phyloP scores from a whole-genome alignment of 1,284 basidiomycete genomes.

The Volvariella surrecta region DNA sequence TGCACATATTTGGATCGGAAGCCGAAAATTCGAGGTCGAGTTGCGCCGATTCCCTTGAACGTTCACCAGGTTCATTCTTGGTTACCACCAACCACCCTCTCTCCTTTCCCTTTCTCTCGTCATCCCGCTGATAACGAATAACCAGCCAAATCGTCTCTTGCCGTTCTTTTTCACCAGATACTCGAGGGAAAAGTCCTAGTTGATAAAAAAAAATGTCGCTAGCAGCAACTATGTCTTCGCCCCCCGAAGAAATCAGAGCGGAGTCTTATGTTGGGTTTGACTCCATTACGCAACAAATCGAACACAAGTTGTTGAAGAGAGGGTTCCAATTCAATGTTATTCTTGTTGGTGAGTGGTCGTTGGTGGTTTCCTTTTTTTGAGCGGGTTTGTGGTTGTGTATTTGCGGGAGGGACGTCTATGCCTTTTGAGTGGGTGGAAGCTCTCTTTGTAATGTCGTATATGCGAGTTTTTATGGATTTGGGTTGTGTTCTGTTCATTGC shows the following conservation, averaged over 20 bases:
- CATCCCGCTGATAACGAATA: background rate
- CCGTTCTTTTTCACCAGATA: background rate
- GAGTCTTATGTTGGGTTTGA: conserved; percentile 91
- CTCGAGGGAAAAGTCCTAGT: conserved; percentile 1
- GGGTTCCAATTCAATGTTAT: conserved; percentile 99
- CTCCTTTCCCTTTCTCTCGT: background rate
- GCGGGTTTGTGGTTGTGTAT: conserved; percentile 1
- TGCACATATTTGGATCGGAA: too few relatives aligned
- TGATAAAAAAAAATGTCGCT: conserved; percentile 3
- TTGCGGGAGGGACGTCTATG: background rate
- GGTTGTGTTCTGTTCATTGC: conserved; percentile 1
- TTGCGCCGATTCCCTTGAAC: too few relatives aligned
- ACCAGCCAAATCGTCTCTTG: background rate
- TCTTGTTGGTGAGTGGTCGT: conserved; percentile 68
- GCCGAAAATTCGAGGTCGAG: too few relatives aligned
- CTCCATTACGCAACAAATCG: conserved; percentile 95
- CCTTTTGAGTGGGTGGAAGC: background rate
- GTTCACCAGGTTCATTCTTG: too few relatives aligned
- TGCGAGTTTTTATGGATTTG: too few relatives aligned
- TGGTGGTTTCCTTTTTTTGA: conserved; percentile 19
- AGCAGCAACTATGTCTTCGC: conserved; percentile 17
- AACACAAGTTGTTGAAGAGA: conserved; percentile 98
- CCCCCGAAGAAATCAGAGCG: conserved; percentile 74
- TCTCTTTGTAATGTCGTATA: conserved; percentile 2
- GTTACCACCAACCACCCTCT: background rate